Conservation (phyloP, 1,284 basidiomycete genomes). For the Irpex sp. region DNA sequence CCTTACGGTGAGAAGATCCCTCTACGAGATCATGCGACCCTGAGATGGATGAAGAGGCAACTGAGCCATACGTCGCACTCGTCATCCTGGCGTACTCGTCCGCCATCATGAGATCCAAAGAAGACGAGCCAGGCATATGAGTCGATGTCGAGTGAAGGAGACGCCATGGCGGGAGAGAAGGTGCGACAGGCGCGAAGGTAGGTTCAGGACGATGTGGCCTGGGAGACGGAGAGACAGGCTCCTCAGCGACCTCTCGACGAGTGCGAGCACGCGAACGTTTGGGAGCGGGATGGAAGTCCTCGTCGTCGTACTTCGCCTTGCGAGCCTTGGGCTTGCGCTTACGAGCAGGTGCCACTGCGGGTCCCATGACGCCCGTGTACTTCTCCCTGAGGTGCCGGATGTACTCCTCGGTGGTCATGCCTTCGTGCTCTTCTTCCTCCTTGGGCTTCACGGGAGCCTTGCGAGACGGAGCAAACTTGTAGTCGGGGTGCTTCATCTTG, state of each 20-base stretch:
- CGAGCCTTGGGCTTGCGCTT: slow-evolving; percentile 15
- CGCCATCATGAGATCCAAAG: background rate
- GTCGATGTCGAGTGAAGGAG: background rate
- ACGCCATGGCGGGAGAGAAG: background rate
- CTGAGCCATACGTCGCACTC: background rate
- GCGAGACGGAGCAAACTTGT: slow-evolving; percentile 40
- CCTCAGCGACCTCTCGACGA: background rate
- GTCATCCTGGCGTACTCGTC: background rate
- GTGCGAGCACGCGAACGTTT: background rate
- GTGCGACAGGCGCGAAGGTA: background rate
- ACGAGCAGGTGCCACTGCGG: slow-evolving; percentile 15
- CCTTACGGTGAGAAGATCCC: background rate
- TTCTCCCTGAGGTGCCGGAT: slow-evolving; percentile 18
- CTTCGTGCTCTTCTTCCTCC: slow-evolving; percentile 11
- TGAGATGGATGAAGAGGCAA: background rate
- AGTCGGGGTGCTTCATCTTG: slow-evolving; percentile 34
- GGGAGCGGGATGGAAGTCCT: slow-evolving; percentile 9
- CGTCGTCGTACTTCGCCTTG: slow-evolving; percentile 5
- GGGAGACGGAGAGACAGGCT: background rate
- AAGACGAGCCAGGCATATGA: background rate
- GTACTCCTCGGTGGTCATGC: slow-evolving; percentile 10
- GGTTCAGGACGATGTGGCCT: background rate
- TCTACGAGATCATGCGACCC: background rate
- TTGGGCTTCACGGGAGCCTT: slow-evolving; percentile 14
- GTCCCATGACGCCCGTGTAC: slow-evolving; percentile 14